Evolutionary conservation across 805 yeast genomes (phyloP), one percentile per base, ranked within the genome.

Genomic region (Candida sonorensis): DNA sequence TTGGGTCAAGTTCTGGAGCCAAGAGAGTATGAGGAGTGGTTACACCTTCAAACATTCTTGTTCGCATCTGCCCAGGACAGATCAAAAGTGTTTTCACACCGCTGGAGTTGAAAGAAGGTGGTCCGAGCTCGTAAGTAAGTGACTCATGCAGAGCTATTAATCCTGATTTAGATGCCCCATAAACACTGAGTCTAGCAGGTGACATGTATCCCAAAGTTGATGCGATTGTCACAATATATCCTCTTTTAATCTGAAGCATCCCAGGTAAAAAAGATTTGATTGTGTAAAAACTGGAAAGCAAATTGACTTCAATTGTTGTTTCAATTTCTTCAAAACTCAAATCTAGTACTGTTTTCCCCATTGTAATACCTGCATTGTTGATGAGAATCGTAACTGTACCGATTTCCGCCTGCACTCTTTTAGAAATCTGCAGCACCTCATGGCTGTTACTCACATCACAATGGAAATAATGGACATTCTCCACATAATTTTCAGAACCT

Each of bases 101-200:
- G 4, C 58, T 51, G 2, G 57, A 53, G 31, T 57, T 61, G 22
- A 66, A 50, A 6, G 67, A 56, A 0, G 75, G 71, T 0, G 72
- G 66, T 0, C 81, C 78, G 18, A 82, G 50, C 53, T 82, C 92
- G 47, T 74, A 75, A 0, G 82, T 73, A 22, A 90, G 59, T 1
- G 90, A 77, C 51, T 84, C 94, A 52, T 88, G 97, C 26, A 87
- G 59, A 0, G 90, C 87, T 32, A 90, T 74, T 18, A 85, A 57
- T 0, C 94, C 97, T 0, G 94, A 79, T 53, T 90, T 90, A 11
- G 94, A 73, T 0, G 97, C 95, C 0, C 95, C 95, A 50, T 90
- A 90, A 0, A 82, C 82, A 27, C 78, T 63, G 36, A 85, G 64
- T 15, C 81, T 65, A 8, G 94, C 88, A 0, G 97, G 97, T 0